Evolutionary conservation across 2,329 filamentous ascomycete species (phyloP).

Genomic region (Passalora sequoiae): DNA sequence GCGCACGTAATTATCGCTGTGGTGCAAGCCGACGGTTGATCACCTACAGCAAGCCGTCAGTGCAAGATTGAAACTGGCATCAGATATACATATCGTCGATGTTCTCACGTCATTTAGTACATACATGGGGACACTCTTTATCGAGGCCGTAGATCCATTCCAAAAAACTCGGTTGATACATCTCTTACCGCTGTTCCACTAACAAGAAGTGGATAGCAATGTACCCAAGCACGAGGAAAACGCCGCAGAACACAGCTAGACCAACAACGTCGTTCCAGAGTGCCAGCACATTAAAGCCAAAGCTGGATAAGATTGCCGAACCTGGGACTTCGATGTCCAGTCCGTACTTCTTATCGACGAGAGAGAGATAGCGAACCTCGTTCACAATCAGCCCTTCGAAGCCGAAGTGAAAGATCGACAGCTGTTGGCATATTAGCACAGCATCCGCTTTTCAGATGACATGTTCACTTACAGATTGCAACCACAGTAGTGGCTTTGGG

Average conservation of each 20-base stretch:
- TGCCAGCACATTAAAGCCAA: conserved; percentile 84
- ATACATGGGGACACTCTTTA: too few relatives aligned
- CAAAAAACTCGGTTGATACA: too few relatives aligned
- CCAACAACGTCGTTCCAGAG: conserved; percentile 81
- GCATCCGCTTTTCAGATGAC: background rate
- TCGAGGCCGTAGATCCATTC: too few relatives aligned
- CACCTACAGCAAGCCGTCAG: too few relatives aligned
- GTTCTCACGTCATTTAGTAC: too few relatives aligned
- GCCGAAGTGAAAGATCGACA: conserved; percentile 97
- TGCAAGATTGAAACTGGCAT: too few relatives aligned
- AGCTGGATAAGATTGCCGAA: conserved; percentile 86
- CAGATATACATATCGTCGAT: too few relatives aligned
- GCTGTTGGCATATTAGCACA: conserved; percentile 39
- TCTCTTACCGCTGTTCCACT: conserved; percentile 73
- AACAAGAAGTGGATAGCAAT: conserved; percentile 87
- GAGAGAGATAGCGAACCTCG: conserved; percentile 82
- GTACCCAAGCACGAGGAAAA: conserved; percentile 85
- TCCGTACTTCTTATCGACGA: conserved; percentile 92
- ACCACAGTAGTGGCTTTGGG: conserved; percentile 76
- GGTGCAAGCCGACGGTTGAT: too few relatives aligned
- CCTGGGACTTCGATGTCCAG: conserved; percentile 95
- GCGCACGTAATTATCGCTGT: too few relatives aligned
- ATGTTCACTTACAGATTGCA: conserved; percentile 63
- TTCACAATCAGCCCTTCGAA: conserved; percentile 97
- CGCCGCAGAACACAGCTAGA: conserved; percentile 72